Conservation (phyloP, 2,329 filamentous ascomycete genomes). For the Trichoderma sp. region DNA sequence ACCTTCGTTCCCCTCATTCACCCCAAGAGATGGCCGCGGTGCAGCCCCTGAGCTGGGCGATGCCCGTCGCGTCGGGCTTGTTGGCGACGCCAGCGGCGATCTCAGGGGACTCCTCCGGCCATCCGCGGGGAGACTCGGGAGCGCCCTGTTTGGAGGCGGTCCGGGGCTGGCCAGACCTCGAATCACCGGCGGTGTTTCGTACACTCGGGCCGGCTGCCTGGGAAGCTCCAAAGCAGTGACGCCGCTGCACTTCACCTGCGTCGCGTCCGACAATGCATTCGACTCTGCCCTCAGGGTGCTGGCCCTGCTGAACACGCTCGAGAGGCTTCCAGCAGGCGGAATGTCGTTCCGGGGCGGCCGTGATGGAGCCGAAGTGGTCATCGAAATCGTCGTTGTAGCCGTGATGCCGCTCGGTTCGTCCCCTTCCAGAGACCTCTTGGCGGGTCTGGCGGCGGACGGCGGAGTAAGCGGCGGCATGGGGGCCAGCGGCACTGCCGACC, state of each 20-base stretch:
- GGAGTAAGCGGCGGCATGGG: slow-evolving; percentile 5
- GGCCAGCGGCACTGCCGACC: slow-evolving; percentile 6
- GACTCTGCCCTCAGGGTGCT: background rate
- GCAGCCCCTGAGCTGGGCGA: background rate
- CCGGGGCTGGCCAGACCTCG: slow-evolving; percentile 40
- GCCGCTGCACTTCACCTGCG: background rate
- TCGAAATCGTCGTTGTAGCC: slow-evolving; percentile 8
- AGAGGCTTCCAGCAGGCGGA: slow-evolving; percentile 3
- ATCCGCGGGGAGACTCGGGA: slow-evolving; percentile 40
- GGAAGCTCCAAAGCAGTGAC: slow-evolving; percentile 8
- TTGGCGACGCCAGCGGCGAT: background rate
- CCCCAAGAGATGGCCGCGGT: background rate
- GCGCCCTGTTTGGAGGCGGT: slow-evolving; percentile 50
- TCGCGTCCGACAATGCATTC: background rate
- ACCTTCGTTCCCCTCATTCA: background rate
- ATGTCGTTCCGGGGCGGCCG: background rate
- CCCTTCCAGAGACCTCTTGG: background rate
- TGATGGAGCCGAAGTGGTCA: background rate
- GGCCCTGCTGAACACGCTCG: slow-evolving; percentile 12
- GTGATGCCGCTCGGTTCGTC: background rate
- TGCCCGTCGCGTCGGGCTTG: background rate
- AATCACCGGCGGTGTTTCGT: slow-evolving; percentile 29
- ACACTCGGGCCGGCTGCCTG: slow-evolving; percentile 23
- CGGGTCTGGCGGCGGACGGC: background rate
- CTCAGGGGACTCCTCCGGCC: slow-evolving; percentile 30